A percentile compares a stretch with the other conserved stretches of the same genome.
Evolutionary conservation across 805 yeast species (phyloP).

Genomic region (Nakazawaea holstii): DNA sequence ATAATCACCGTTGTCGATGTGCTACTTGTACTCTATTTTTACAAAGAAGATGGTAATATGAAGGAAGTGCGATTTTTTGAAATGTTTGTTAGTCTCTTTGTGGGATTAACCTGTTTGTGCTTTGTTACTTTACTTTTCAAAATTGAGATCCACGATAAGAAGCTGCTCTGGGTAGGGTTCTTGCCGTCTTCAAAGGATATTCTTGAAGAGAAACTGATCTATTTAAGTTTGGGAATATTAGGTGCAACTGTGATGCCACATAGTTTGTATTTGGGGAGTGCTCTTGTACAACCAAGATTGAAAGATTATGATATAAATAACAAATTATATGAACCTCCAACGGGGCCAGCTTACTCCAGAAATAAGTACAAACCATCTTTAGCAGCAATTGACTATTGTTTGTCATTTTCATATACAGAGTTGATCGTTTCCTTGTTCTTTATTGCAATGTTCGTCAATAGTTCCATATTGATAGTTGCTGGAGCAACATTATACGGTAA

Average conservation of each 20-base stretch:
- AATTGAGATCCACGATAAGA: conserved; percentile 53
- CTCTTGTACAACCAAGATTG: conserved; percentile 42
- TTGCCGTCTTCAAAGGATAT: conserved; percentile 42
- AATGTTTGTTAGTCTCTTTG: conserved; percentile 70
- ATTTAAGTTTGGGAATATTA: conserved; percentile 75
- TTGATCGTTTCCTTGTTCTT: conserved; percentile 62
- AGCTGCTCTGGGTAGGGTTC: conserved; percentile 66
- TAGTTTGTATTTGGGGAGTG: conserved; percentile 42
- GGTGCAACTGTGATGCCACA: conserved; percentile 53
- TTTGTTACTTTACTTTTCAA: conserved; percentile 74
- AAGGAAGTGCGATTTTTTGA: conserved; percentile 75
- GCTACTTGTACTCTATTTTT: conserved; percentile 78
- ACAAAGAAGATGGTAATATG: conserved; percentile 80
- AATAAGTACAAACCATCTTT: conserved; percentile 60
- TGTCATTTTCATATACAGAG: conserved; percentile 65
- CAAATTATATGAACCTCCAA: conserved; percentile 16
- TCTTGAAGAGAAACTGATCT: conserved; percentile 61
- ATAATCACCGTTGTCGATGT: conserved; percentile 83
- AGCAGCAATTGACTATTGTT: conserved; percentile 60
- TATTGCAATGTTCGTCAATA: conserved; percentile 77
- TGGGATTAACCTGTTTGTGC: conserved; percentile 78
- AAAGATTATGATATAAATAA: conserved; percentile 37
- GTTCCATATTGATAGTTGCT: conserved; percentile 71
- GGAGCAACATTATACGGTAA: conserved; percentile 70
- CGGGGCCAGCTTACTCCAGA: conserved; percentile 28